Evolutionary conservation across 495 filamentous ascomycete species (phyloP).

Genomic region (Diplogelasinospora grovesii): DNA sequence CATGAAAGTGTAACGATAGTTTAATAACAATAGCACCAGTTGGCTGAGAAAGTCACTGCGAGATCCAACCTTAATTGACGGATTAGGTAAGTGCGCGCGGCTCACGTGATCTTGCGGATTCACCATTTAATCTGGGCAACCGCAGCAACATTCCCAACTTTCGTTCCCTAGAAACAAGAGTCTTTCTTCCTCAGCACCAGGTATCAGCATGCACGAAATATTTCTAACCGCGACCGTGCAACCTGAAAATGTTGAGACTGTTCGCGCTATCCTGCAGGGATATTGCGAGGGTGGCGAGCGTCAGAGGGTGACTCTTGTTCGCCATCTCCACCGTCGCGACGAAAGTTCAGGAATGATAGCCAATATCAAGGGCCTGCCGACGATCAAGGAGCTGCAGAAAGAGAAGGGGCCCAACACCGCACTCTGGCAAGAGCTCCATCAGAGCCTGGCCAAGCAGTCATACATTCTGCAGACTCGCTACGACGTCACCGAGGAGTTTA

Average conservation of each 20-base stretch:
- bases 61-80: too few relatives aligned
- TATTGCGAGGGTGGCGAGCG: slow-evolving; percentile 34
- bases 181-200: too few relatives aligned
- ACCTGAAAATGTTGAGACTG: slow-evolving; percentile 26
- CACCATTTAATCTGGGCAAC: too few relatives aligned
- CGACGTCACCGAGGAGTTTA: slow-evolving; percentile 29
- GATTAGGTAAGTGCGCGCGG: too few relatives aligned
- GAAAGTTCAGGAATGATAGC: too few relatives aligned
- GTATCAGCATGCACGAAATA: too few relatives aligned
- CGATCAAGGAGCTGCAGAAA: slow-evolving; percentile 28
- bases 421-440: slow-evolving; percentile 35
- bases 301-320: slow-evolving; percentile 28
- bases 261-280: slow-evolving; percentile 33
- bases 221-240: slow-evolving; percentile 34
- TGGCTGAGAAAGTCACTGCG: too few relatives aligned
- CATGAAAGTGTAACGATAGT: too few relatives aligned
- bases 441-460: slow-evolving; percentile 30
- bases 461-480: slow-evolving; percentile 35
- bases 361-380: slow-evolving; percentile 11
- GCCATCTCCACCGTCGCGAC: slow-evolving; percentile 27
- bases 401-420: slow-evolving; percentile 15
- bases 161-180: too few relatives aligned
- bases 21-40: too few relatives aligned
- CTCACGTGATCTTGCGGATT: too few relatives aligned
- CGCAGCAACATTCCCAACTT: too few relatives aligned